phyloP scores from a whole-genome alignment of 2,329 filamentous ascomycete species.

The Diaporthe sp. region DNA sequence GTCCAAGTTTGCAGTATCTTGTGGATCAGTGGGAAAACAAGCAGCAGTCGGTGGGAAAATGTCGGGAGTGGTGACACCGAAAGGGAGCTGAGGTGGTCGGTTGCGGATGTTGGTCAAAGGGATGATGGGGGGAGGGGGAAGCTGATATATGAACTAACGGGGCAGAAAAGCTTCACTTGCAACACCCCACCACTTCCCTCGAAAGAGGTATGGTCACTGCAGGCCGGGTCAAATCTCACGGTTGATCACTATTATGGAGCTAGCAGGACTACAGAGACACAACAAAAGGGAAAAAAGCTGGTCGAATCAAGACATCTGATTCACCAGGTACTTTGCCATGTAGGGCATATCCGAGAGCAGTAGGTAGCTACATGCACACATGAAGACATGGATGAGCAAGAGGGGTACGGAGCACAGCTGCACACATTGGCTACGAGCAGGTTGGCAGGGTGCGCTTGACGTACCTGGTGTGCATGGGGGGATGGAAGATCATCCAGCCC shows the following conservation, averaged over 20 bases:
- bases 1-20: slow-evolving; percentile 7
- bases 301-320: slow-evolving; percentile 31
- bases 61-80: neutral
- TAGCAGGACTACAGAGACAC: slow-evolving; percentile 31
- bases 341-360: slow-evolving; percentile 31
- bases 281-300: slow-evolving; percentile 20
- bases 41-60: slow-evolving; percentile 1
- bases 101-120: slow-evolving; percentile 18
- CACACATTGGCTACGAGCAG: slow-evolving; percentile 5
- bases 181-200: neutral
- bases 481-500: slow-evolving; percentile 21
- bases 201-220: slow-evolving; percentile 4
- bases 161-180: slow-evolving; percentile 24
- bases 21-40: slow-evolving; percentile 4
- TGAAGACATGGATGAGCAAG: slow-evolving; percentile 5
- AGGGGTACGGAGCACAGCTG: slow-evolving; percentile 9
- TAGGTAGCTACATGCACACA: slow-evolving; percentile 8
- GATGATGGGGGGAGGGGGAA: slow-evolving; percentile 9
- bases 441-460: slow-evolving; percentile 12
- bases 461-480: slow-evolving; percentile 21
- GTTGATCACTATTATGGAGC: slow-evolving; percentile 11
- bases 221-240: slow-evolving; percentile 15
- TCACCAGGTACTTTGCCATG: slow-evolving; percentile 26
- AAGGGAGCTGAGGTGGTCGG: slow-evolving; percentile 24
- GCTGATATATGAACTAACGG: slow-evolving; percentile 34